Evolutionary conservation across 2,329 filamentous ascomycete genomes (phyloP), one percentile per base, ranked within the genome.

Genomic region (Penicillium sp.): DNA sequence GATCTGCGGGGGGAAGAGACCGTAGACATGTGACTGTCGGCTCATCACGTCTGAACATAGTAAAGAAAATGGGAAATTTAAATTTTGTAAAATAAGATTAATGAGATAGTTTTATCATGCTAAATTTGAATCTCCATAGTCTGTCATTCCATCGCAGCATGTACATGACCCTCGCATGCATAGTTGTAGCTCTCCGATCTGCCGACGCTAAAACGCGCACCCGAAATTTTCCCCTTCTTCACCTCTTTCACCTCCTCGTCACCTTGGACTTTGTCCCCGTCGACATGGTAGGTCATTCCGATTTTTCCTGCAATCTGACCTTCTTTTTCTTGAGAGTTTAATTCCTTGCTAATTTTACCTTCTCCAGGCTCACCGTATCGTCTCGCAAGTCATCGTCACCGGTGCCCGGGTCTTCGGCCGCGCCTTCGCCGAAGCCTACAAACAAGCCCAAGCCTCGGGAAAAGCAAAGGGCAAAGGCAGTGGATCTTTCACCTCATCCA

Each of bases 391-490:
- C 69, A 80, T 95, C 68, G 66, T 96, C 52, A 88, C 87, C 59
- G 90, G 90, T 72, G 78, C 81, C 47, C 86, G 92, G 56, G 92
- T 96, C 54, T 79, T 98, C 64, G 88, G 89, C 50, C 86, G 89
- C 54, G 89, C 92, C 56, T 92, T 96, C 63, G 73, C 81, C 57
- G 92, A 95, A 70, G 92, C 92, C 51, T 98, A 93, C 72, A 88
- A 86, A 65, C 92, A 98, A 73, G 92, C 92, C 32, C 80, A 87
- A 42, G 90, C 90, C 22, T 84, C 88, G 3, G 85, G 84, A 47
- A 78, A 85, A 64, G 82, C 82, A 50, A 79, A 85, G 36, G 80
- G 82, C 48, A 84, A 83, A 56, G 62, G 68, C 37, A 75, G 76
- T 50, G 67, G 68, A 40, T 67, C 76, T 45, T 74, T 77, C 44